Percentiles rank a stretch among this genome's conserved stretches.
phyloP scores from a whole-genome alignment of 345 rosid species.

The Linum tenue region DNA sequence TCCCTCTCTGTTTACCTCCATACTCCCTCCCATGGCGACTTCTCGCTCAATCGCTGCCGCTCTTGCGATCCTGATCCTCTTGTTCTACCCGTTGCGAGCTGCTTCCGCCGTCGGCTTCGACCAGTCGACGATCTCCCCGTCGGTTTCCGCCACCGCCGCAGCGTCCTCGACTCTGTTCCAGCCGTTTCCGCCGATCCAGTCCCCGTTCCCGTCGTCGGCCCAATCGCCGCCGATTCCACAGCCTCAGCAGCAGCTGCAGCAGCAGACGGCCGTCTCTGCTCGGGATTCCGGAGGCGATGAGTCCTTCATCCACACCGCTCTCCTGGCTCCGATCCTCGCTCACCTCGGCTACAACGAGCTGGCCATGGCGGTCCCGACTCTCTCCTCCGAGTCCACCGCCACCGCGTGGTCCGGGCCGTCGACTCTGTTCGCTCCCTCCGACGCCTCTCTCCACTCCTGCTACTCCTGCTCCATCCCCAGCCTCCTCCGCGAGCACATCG shows the following conservation, averaged over 20 bases:
- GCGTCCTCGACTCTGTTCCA: not conserved
- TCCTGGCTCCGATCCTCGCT: slow-evolving; percentile 41
- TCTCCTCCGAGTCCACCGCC: slow-evolving; percentile 27
- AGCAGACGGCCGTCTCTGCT: slow-evolving; percentile 4
- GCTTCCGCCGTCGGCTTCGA: too few species aligned
- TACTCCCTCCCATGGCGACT: slow-evolving; percentile 22
- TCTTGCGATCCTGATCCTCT: slow-evolving; percentile 11
- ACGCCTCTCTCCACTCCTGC: slow-evolving; percentile 43
- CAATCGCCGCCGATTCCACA: slow-evolving; percentile 2
- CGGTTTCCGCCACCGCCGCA: slow-evolving; percentile 6
- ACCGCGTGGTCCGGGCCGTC: slow-evolving; percentile 51
- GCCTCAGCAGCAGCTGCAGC: not conserved
- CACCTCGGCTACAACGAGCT: slow-evolving; percentile 62
- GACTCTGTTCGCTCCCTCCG: slow-evolving; percentile 57
- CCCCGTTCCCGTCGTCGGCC: slow-evolving; percentile 9
- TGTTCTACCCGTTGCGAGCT: not conserved
- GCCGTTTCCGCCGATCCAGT: not conserved
- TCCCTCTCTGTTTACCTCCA: not conserved
- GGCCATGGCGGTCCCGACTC: slow-evolving; percentile 42
- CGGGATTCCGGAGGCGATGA: slow-evolving; percentile 18
- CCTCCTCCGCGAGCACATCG: slow-evolving; percentile 59
- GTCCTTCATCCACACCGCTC: slow-evolving; percentile 23
- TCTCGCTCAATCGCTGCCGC: slow-evolving; percentile 4
- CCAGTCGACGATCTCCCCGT: slow-evolving; percentile 1
- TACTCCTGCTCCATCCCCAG: slow-evolving; percentile 35